Evolutionary conservation across 352 stramenopile species (phyloP), one percentile per base, ranked within the genome.

Genomic region (Globisporangium cederbergense): DNA sequence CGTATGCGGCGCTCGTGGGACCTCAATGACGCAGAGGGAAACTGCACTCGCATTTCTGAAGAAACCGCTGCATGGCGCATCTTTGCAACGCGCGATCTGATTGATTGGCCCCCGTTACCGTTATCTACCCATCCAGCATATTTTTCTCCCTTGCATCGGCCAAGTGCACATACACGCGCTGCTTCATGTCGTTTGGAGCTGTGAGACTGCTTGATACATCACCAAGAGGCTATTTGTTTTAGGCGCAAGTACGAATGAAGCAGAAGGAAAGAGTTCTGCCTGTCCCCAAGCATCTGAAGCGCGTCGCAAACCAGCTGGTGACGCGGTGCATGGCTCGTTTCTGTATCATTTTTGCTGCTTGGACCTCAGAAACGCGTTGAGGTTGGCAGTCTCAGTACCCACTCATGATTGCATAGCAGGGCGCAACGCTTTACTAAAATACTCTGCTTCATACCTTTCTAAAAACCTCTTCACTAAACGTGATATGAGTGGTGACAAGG

Each of bases 1-100:
- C 38, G 38, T 11, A 45, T 45, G 34, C 18, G 43, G 43, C 16
- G 16, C n/a, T 7, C 11, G 16, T 49, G 43, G 6, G 14, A 49
- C 43, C 43, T 2, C 7, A 18, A 22, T 49, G 43, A 49, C 43
- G 43, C 16, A 22, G 43, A 20, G 43, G 50, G 22, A 56, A 56
- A 64, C 20, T 57, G 40, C 55, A 61, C 55, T 61, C 25, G 55
- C 25, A 25, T 53, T 61, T 61, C 55, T 61, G 55, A 61, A 61
- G 55, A 52, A 52, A 42, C 11, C n/a, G n/a, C 16, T 34, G 22
- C 22, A 25, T 16, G 36, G 20, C 8, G 16, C 25, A n/a, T 51
- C 11, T 28, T 43, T 38, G 50, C 28, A n/a, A 13, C 5, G 50
- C 3, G 50, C 5, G 38, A 18, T 38, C 10, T 4, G 28, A 34